phyloP scores from a whole-genome alignment of 2,329 filamentous ascomycete genomes.

The Cladophialophora immunda region DNA sequence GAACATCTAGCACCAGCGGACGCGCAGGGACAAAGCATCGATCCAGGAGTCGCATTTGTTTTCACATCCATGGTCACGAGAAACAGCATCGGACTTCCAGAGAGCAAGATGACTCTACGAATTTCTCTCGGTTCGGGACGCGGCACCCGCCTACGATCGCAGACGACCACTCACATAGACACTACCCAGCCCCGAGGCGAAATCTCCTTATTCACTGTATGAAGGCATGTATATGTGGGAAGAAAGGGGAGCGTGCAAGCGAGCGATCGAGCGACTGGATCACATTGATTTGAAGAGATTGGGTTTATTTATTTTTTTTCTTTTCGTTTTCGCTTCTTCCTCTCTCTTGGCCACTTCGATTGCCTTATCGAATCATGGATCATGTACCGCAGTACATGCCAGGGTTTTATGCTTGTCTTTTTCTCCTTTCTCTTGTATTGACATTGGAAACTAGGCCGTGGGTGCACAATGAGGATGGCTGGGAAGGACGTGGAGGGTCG shows the following conservation, averaged over 20 bases:
- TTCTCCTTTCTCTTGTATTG: not conserved
- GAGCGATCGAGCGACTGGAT: conserved; percentile 15
- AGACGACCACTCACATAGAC: conserved; percentile 33
- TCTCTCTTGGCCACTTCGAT: not conserved
- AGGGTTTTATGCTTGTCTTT: conserved; percentile 15
- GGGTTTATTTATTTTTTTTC: conserved; percentile 18
- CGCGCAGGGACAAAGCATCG: conserved; percentile 29
- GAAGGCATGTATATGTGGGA: conserved; percentile 31
- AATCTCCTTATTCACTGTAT: conserved; percentile 33
- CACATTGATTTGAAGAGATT: conserved; percentile 7
- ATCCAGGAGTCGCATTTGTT: conserved; percentile 30
- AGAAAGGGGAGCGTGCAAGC: conserved; percentile 26
- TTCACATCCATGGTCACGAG: conserved; percentile 19
- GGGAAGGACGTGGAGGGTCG: not conserved
- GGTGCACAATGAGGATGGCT: not conserved
- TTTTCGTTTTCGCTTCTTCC: conserved; percentile 13
- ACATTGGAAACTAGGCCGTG: conserved; percentile 1
- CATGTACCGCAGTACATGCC: conserved; percentile 12
- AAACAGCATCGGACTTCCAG: conserved; percentile 26
- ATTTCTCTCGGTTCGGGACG: conserved; percentile 30
- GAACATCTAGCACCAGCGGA: conserved; percentile 25
- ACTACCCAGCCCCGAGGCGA: conserved; percentile 36
- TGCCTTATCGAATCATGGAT: conserved; percentile 12
- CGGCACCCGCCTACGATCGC: conserved; percentile 26
- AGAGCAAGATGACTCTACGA: conserved; percentile 33